These are phyloP conservation scores for Debaryomyces castellii DNA, from an alignment of 805 yeast species.

Conservation along the genomic window DNA sequence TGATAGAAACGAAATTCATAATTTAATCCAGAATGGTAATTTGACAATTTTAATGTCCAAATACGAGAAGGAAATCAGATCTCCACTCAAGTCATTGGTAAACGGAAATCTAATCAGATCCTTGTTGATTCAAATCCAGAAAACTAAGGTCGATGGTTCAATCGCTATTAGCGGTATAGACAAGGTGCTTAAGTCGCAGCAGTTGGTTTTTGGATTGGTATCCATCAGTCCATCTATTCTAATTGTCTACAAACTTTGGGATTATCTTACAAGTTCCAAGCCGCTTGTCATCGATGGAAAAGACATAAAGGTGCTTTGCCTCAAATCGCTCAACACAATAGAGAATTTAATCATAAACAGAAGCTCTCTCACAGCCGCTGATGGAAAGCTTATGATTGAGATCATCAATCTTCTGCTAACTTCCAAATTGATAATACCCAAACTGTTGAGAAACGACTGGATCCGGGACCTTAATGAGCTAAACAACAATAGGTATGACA, in stretches of 20 bases:
- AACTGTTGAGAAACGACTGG: slow-evolving; percentile 53
- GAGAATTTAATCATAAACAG: slow-evolving; percentile 43
- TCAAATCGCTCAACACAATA: slow-evolving; percentile 52
- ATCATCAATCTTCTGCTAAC: slow-evolving; percentile 53
- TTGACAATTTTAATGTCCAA: slow-evolving; percentile 74
- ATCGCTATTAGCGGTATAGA: slow-evolving; percentile 90
- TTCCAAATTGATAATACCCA: slow-evolving; percentile 53
- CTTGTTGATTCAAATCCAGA: slow-evolving; percentile 87
- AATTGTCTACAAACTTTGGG: slow-evolving; percentile 48
- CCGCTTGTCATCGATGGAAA: slow-evolving; percentile 32
- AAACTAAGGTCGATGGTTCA: slow-evolving; percentile 93
- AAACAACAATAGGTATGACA: slow-evolving; percentile 37
- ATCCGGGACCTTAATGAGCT: slow-evolving; percentile 62
- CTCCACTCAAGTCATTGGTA: slow-evolving; percentile 63
- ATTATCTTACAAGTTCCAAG: slow-evolving; percentile 33
- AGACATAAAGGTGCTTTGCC: slow-evolving; percentile 34
- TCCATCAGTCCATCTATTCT: slow-evolving; percentile 82
- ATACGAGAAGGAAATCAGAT: slow-evolving; percentile 73
- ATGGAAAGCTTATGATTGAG: slow-evolving; percentile 70
- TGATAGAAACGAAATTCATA: slow-evolving; percentile 34
- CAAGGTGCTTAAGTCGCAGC: slow-evolving; percentile 83
- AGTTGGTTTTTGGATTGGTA: slow-evolving; percentile 87
- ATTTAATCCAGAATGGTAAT: slow-evolving; percentile 68
- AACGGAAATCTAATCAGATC: slow-evolving; percentile 75
- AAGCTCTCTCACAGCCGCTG: slow-evolving; percentile 24